Evolutionary conservation across 2,329 filamentous ascomycete species (phyloP).

Genomic region (Scedosporium boydii): DNA sequence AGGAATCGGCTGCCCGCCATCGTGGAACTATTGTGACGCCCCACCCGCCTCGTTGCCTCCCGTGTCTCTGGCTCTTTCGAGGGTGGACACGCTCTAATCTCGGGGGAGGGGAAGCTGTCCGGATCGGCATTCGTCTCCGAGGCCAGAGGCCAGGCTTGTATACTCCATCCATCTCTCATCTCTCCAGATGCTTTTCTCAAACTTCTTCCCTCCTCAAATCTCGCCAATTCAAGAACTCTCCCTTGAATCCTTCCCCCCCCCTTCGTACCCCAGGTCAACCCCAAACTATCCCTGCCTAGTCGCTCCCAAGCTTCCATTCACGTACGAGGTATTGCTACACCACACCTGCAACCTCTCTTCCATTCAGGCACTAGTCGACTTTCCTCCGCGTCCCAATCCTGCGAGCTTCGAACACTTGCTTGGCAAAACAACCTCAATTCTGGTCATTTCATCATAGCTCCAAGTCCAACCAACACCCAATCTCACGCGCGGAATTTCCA

Average conservation of each 20-base stretch:
- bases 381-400: too few species aligned
- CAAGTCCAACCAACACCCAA: too few species aligned
- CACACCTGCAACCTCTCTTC: too few species aligned
- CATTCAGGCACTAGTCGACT: too few species aligned
- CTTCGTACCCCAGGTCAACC: neutral
- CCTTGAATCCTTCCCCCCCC: neutral
- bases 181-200: neutral
- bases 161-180: neutral
- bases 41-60: neutral
- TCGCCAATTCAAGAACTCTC: neutral
- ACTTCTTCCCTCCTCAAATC: neutral
- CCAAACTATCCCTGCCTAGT: too few species aligned
- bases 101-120: constrained; percentile 6
- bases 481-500: too few species aligned
- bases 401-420: too few species aligned
- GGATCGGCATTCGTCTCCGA: neutral
- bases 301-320: too few species aligned
- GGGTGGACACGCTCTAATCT: neutral
- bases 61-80: neutral
- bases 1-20: neutral
- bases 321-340: too few species aligned
- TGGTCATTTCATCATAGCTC: too few species aligned
- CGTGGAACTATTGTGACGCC: neutral
- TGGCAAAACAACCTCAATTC: too few species aligned
- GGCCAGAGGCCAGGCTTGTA: neutral